Conservation (phyloP, 192 early-diverging fungal species). For the Gorgonomyces haynaldii region DNA sequence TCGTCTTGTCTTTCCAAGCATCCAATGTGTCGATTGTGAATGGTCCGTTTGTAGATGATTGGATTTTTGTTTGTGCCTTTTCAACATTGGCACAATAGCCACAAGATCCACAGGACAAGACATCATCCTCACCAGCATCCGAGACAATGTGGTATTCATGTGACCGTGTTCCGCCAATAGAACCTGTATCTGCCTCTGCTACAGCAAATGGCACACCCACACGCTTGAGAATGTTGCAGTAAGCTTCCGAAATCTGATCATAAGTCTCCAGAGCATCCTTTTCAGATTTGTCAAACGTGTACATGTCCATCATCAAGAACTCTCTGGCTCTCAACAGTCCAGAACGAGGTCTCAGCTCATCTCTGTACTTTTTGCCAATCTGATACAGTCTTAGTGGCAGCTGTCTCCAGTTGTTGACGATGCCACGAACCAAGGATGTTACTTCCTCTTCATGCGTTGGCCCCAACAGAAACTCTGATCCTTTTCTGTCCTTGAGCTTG, state of each 20-base stretch:
- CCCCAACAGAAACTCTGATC: conserved; percentile 52
- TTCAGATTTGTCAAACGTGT: conserved; percentile 68
- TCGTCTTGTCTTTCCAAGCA: no score
- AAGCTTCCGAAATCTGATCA: conserved; percentile 58
- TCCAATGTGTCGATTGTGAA: no score
- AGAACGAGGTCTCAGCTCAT: conserved; percentile 27
- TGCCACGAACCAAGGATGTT: conserved; percentile 55
- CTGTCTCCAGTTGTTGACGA: conserved; percentile 57
- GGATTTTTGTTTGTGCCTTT: conserved; percentile 1
- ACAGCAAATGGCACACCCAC: conserved; percentile 70
- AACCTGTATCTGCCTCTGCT: conserved; percentile 83
- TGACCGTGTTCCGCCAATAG: conserved; percentile 77
- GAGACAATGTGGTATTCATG: conserved; percentile 84
- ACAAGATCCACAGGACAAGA: conserved; percentile 62
- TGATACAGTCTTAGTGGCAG: conserved; percentile 82
- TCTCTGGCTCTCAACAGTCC: conserved; percentile 79
- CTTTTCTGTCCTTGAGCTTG: conserved; percentile 67
- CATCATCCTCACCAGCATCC: conserved; percentile 65
- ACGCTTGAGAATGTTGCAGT: conserved; percentile 58
- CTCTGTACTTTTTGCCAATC: conserved; percentile 69
- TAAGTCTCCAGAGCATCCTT: conserved; percentile 65
- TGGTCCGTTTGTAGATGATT: no score
- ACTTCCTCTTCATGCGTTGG: conserved; percentile 94
- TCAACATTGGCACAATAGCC: conserved; percentile 81
- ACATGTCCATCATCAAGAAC: conserved; percentile 95